phyloP scores from a whole-genome alignment of 164 flowering plant species.

The Piper longum region DNA sequence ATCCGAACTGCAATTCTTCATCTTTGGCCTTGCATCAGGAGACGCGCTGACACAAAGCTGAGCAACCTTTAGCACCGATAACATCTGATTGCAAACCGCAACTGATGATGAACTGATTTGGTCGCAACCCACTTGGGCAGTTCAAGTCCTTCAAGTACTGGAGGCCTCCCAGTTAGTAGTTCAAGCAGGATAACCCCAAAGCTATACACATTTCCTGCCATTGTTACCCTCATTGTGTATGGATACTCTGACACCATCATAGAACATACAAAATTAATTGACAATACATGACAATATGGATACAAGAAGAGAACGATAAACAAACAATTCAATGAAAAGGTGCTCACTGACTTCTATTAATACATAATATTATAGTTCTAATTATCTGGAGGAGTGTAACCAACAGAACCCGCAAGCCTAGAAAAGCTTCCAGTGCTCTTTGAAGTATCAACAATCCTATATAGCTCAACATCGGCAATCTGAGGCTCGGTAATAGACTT shows the following conservation, averaged over 20 bases:
- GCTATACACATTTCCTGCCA: constrained; percentile 68
- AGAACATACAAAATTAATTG: not conserved
- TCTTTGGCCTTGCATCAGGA: constrained; percentile 58
- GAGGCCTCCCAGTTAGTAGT: constrained; percentile 51
- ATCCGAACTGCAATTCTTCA: constrained; percentile 45
- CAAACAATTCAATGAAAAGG: not conserved
- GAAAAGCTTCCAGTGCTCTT: constrained; percentile 66
- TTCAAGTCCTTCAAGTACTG: constrained; percentile 52
- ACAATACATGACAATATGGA: not conserved
- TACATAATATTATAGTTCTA: too few relatives aligned
- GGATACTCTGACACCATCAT: constrained; percentile 48
- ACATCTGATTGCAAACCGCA: constrained; percentile 39
- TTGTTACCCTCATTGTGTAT: constrained; percentile 74
- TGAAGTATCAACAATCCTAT: constrained; percentile 61
- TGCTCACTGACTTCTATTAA: not conserved
- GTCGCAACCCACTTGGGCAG: constrained; percentile 46
- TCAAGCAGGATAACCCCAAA: constrained; percentile 66
- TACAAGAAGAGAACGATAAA: not conserved
- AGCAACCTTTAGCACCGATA: constrained; percentile 48
- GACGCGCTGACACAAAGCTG: constrained; percentile 42
- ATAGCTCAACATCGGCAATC: constrained; percentile 64
- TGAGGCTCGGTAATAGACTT: constrained; percentile 57
- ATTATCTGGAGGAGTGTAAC: constrained; percentile 72
- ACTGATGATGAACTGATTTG: constrained; percentile 18
- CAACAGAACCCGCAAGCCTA: constrained; percentile 62